These are phyloP conservation scores for Apiospora rasikravindrae DNA, from an alignment of 2,329 filamentous ascomycete genomes.

Conservation along the genomic window DNA sequence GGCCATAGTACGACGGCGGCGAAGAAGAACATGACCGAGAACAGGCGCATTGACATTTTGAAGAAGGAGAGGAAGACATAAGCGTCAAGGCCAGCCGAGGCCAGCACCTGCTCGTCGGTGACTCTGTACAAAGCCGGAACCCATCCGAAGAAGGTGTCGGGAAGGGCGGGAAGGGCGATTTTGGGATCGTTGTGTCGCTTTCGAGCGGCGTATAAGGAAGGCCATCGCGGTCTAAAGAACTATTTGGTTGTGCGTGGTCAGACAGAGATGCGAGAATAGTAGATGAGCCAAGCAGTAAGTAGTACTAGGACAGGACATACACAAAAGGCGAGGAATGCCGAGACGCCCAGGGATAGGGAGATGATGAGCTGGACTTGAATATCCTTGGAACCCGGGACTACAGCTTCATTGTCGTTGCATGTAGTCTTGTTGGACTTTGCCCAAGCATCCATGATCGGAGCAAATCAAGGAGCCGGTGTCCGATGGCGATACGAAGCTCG, in stretches of 20 bases:
- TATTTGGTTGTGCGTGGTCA: conserved; percentile 20
- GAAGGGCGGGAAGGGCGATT: conserved; percentile 74
- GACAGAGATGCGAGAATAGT: conserved; percentile 2
- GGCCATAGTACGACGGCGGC: conserved; percentile 81
- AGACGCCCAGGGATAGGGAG: conserved; percentile 71
- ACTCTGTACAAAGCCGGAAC: conserved; percentile 85
- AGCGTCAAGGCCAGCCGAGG: conserved; percentile 90
- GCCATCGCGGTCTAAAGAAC: conserved; percentile 89
- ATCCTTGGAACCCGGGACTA: conserved; percentile 49
- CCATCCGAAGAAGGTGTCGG: conserved; percentile 90
- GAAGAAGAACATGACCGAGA: conserved; percentile 80
- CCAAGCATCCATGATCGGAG: conserved; percentile 17
- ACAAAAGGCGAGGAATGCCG: conserved; percentile 78
- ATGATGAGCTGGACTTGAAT: conserved; percentile 71
- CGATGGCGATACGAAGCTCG: neutral
- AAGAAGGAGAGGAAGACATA: conserved; percentile 97
- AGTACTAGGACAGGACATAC: conserved; percentile 50
- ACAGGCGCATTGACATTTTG: conserved; percentile 89
- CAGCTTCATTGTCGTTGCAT: conserved; percentile 25
- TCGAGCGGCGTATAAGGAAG: conserved; percentile 85
- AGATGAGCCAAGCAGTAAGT: neutral
- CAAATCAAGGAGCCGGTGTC: conserved; percentile 16
- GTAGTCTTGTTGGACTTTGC: conserved; percentile 3
- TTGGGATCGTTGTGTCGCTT: conserved; percentile 71
- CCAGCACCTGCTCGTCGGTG: conserved; percentile 86